These are phyloP conservation scores for Chlamydomonas sp. DNA, from an alignment of 139 green algal genomes.

Conservation along the genomic window DNA sequence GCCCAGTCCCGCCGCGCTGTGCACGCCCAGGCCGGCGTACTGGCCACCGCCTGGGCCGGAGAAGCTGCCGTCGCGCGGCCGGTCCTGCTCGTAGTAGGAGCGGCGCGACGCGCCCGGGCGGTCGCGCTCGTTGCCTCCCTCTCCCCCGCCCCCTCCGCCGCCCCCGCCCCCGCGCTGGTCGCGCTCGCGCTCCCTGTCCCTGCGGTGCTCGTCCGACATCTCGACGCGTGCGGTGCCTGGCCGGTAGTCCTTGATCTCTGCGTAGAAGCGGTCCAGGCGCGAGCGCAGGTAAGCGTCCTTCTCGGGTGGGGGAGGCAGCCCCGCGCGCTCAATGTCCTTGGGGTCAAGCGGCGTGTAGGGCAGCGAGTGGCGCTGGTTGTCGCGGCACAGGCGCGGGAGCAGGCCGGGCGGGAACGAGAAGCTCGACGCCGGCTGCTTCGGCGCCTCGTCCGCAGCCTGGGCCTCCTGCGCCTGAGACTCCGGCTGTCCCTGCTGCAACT, in stretches of 20 bases:
- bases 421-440: too few relatives aligned
- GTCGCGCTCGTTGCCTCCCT: background rate
- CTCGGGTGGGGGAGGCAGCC: constrained; percentile 43
- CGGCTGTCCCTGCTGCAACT: too few relatives aligned
- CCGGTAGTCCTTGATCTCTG: constrained; percentile 60
- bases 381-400: constrained; percentile 57
- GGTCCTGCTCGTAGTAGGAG: background rate
- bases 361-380: constrained; percentile 42
- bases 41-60: background rate
- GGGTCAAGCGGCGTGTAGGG: constrained; percentile 59
- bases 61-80: constrained; percentile 6
- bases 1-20: too few relatives aligned
- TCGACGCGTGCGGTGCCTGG: constrained; percentile 24
- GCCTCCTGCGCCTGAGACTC: constrained; percentile 14
- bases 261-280: constrained; percentile 66
- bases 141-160: too few relatives aligned
- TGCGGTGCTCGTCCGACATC: constrained; percentile 1
- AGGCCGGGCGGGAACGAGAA: constrained; percentile 72
- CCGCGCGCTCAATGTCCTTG: constrained; percentile 39
- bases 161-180: background rate
- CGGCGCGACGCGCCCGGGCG: background rate
- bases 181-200: background rate
- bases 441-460: too few relatives aligned
- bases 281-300: constrained; percentile 65
- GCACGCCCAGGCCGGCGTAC: constrained; percentile 6